Evolutionary conservation across 805 yeast species (phyloP).

Genomic region (Candida corydali): DNA sequence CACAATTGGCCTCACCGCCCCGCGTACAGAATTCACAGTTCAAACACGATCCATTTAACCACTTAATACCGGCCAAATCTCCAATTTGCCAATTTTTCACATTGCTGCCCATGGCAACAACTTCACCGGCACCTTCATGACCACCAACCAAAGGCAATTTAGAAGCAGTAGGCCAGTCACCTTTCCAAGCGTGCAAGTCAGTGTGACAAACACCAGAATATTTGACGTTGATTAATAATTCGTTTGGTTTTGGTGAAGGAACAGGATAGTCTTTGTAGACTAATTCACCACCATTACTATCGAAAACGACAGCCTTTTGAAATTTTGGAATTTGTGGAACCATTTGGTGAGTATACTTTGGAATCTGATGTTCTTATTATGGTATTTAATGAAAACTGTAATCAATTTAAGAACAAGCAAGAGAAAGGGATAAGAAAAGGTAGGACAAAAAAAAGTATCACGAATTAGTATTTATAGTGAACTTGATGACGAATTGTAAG

Average conservation of each 20-base stretch:
- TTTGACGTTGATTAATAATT: conserved; percentile 74
- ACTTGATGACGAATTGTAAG: too few relatives aligned
- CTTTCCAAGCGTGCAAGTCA: conserved; percentile 90
- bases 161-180: conserved; percentile 83
- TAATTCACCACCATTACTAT: conserved; percentile 38
- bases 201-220: conserved; percentile 94
- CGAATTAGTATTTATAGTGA: too few relatives aligned
- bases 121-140: conserved; percentile 87
- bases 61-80: conserved; percentile 78
- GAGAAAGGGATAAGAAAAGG: too few relatives aligned
- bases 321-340: too few relatives aligned
- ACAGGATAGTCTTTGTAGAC: conserved; percentile 66
- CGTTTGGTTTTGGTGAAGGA: conserved; percentile 73
- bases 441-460: too few relatives aligned
- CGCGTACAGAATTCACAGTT: conserved; percentile 71
- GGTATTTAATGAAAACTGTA: too few relatives aligned
- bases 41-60: conserved; percentile 78
- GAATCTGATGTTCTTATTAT: too few relatives aligned
- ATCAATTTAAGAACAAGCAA: too few relatives aligned
- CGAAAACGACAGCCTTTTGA: too few relatives aligned
- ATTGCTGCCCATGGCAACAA: conserved; percentile 68
- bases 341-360: too few relatives aligned
- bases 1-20: conserved; percentile 69
- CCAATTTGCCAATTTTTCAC: conserved; percentile 73
- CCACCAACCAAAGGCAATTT: conserved; percentile 81